Conservation (phyloP, 345 rosid species). For the Salix caprea region DNA sequence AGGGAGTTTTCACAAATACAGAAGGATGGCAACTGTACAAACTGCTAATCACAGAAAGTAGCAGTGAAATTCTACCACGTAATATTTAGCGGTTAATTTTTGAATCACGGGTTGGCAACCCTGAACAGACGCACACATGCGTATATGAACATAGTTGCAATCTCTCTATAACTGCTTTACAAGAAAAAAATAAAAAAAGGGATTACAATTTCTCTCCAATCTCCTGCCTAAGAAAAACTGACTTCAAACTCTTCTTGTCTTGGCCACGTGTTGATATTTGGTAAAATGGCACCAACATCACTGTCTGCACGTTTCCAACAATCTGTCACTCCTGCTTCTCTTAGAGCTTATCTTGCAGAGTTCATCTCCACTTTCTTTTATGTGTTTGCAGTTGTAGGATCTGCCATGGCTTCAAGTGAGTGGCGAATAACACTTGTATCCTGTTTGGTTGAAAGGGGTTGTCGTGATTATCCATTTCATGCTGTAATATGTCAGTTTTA, state of each 20-base stretch:
- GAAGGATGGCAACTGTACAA: not conserved
- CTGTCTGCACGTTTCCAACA: constrained; percentile 40
- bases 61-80: not conserved
- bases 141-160: not conserved
- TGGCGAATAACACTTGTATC: not conserved
- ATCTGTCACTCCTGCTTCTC: constrained; percentile 45
- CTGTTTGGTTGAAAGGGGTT: not conserved
- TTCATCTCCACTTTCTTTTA: constrained; percentile 87
- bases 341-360: constrained; percentile 76
- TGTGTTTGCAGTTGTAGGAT: constrained; percentile 76
- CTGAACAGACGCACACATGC: not conserved
- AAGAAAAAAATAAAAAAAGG: not conserved
- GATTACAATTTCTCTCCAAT: not conserved
- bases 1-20: not conserved
- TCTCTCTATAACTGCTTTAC: not conserved
- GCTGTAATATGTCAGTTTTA: not conserved
- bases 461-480: not conserved
- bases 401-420: constrained; percentile 77
- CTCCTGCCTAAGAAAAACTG: not conserved
- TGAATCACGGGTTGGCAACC: not conserved
- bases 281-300: constrained; percentile 50
- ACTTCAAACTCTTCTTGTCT: not conserved
- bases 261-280: not conserved
- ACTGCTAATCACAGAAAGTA: not conserved
- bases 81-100: constrained; percentile 10